Conservation (phyloP, 2,329 filamentous ascomycete genomes). For the Paecilomyces niveus region DNA sequence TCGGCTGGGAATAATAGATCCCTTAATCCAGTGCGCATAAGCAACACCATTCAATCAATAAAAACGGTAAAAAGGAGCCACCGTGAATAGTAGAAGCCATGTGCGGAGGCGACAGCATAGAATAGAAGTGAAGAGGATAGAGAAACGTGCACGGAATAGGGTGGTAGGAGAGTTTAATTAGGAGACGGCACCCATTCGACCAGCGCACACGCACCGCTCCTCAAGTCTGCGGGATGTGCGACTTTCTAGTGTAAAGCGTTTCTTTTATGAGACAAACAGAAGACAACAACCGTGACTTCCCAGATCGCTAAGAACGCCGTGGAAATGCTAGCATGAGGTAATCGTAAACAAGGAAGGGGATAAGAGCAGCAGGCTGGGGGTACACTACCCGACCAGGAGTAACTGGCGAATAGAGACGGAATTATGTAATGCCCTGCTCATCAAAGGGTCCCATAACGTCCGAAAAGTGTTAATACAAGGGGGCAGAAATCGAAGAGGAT, state of each 20-base stretch:
- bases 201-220: constrained; percentile 35
- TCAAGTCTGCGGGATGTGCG: constrained; percentile 28
- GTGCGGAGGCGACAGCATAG: background rate
- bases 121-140: constrained; percentile 1
- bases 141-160: constrained; percentile 3
- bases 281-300: constrained; percentile 17
- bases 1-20: background rate
- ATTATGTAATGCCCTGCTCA: constrained; percentile 7
- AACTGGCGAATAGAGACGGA: background rate
- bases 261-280: constrained; percentile 14
- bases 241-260: constrained; percentile 31
- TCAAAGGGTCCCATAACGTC: constrained; percentile 5
- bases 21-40: background rate
- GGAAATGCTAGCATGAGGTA: constrained; percentile 35
- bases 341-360: constrained; percentile 23
- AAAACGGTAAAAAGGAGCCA: background rate
- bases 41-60: background rate
- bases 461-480: constrained; percentile 23
- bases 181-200: constrained; percentile 34
- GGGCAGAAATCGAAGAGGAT: constrained; percentile 3
- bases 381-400: constrained; percentile 2
- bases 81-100: background rate
- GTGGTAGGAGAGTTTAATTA: constrained; percentile 15
- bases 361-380: constrained; percentile 7
- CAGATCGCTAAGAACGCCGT: constrained; percentile 38